Evolutionary conservation across 2,329 filamentous ascomycete species (phyloP).

Genomic region (Cordyceps militaris): DNA sequence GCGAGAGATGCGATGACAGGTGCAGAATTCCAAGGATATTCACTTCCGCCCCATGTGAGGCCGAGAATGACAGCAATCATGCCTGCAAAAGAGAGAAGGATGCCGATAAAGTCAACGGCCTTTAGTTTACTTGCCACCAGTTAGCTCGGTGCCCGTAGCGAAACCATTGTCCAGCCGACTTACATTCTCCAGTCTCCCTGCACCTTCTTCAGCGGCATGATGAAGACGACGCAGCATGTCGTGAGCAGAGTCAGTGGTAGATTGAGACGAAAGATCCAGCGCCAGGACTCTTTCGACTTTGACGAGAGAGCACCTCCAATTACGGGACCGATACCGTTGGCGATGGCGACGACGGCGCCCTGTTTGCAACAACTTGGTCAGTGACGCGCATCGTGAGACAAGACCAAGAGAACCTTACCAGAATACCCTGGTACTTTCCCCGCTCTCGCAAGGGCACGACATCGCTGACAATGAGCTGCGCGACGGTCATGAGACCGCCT

Average conservation of each 20-base stretch:
- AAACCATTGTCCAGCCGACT: slow-evolving; percentile 11
- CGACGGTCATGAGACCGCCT: slow-evolving; percentile 64
- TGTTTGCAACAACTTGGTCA: slow-evolving; percentile 12
- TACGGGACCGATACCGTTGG: slow-evolving; percentile 48
- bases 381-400: not conserved
- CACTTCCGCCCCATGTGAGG: slow-evolving; percentile 52
- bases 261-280: slow-evolving; percentile 49
- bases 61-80: slow-evolving; percentile 42
- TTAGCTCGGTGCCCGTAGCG: not conserved
- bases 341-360: slow-evolving; percentile 44
- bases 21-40: slow-evolving; percentile 48
- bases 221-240: slow-evolving; percentile 41
- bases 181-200: slow-evolving; percentile 42
- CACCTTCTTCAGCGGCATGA: slow-evolving; percentile 50
- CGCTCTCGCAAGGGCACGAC: slow-evolving; percentile 61
- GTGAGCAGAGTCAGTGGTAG: slow-evolving; percentile 43
- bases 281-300: slow-evolving; percentile 38
- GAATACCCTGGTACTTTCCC: slow-evolving; percentile 63
- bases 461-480: slow-evolving; percentile 64
- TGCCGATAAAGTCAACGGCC: slow-evolving; percentile 44
- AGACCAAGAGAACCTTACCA: slow-evolving; percentile 24
- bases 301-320: slow-evolving; percentile 45
- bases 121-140: slow-evolving; percentile 34
- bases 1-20: slow-evolving; percentile 49
- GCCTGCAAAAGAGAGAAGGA: slow-evolving; percentile 37